Evolutionary conservation across 2,329 filamentous ascomycete species (phyloP).

Genomic region (Hymenoscyphus infarciens): DNA sequence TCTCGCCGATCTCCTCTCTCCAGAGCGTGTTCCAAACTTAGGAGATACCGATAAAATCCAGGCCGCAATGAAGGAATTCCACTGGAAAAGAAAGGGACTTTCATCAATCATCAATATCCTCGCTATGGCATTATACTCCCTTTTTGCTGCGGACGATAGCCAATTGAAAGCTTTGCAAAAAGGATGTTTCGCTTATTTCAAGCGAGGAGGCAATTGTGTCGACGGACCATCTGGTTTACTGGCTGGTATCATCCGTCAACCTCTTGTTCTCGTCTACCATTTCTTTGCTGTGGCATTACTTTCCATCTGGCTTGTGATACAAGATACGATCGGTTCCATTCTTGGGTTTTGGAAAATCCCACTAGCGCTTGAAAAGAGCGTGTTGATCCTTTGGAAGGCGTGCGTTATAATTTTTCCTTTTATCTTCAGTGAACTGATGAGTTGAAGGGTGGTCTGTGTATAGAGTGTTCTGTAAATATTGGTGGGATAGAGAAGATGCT

Average conservation of each 20-base stretch:
- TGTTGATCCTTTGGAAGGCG: slow-evolving; percentile 75
- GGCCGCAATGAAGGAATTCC: slow-evolving; percentile 65
- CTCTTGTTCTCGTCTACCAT: slow-evolving; percentile 78
- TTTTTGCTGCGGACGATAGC: slow-evolving; percentile 82
- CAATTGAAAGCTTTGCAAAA: slow-evolving; percentile 77
- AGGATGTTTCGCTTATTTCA: slow-evolving; percentile 93
- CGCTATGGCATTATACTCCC: slow-evolving; percentile 86
- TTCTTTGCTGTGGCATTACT: slow-evolving; percentile 94
- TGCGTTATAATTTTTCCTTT: slow-evolving; percentile 80
- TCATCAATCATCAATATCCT: slow-evolving; percentile 94
- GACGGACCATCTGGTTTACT: slow-evolving; percentile 79
- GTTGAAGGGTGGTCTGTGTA: background rate
- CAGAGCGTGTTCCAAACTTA: slow-evolving; percentile 64
- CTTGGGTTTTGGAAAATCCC: slow-evolving; percentile 56
- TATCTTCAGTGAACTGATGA: slow-evolving; percentile 63
- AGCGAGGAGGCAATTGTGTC: slow-evolving; percentile 65
- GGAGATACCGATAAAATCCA: slow-evolving; percentile 64
- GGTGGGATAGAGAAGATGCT: background rate
- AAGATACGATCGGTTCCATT: slow-evolving; percentile 47
- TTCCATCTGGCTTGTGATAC: slow-evolving; percentile 64
- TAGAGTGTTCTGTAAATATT: background rate
- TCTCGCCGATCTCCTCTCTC: slow-evolving; percentile 69
- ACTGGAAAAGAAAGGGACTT: slow-evolving; percentile 80
- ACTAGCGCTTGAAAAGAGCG: slow-evolving; percentile 59
- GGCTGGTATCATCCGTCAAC: slow-evolving; percentile 74